phyloP scores from a whole-genome alignment of 2,329 filamentous ascomycete genomes.

The Davidsoniella australis region DNA sequence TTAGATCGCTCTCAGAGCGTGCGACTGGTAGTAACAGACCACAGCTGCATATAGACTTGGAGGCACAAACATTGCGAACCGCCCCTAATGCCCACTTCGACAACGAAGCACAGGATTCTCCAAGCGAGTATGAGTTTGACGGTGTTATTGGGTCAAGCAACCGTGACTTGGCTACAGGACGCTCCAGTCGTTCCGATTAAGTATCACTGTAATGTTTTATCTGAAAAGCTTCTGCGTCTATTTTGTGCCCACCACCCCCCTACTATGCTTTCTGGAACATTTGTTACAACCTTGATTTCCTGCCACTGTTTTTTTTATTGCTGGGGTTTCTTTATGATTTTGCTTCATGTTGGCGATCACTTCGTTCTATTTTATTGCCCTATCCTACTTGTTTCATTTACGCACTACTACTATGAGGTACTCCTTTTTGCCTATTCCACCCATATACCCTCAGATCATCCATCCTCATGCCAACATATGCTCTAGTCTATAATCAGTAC shows the following conservation, averaged over 20 bases:
- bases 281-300: neutral
- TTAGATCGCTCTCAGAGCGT: neutral
- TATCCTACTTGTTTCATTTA: neutral
- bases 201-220: too few species aligned
- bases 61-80: neutral
- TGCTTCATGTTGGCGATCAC: neutral
- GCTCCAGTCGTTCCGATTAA: too few species aligned
- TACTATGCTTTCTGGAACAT: too few species aligned
- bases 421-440: neutral
- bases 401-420: neutral
- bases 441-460: neutral
- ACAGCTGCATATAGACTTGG: neutral
- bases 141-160: too few species aligned
- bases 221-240: too few species aligned
- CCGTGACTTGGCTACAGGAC: too few species aligned
- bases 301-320: neutral
- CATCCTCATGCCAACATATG: neutral
- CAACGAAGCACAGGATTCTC: too few species aligned
- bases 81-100: neutral
- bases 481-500: too few species aligned
- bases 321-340: neutral
- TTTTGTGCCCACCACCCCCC: too few species aligned
- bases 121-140: too few species aligned
- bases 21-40: too few species aligned
- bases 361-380: neutral